Base-by-base conservation (phyloP, 2,329 filamentous ascomycete species). In the Curvularia sp. region DNA sequence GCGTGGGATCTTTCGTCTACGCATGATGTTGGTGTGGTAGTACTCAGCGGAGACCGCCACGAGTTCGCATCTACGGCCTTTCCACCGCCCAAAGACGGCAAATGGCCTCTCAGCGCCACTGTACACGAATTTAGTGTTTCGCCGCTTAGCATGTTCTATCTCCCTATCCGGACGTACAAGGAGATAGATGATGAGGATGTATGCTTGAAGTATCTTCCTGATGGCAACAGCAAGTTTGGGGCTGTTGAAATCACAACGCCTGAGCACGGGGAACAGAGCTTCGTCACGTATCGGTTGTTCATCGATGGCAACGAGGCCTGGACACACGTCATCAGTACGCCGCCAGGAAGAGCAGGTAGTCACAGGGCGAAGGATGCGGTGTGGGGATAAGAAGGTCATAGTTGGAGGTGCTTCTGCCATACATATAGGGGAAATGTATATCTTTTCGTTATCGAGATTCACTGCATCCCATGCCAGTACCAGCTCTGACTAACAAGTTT, bases 41-140 rank as follows among this genome's bases (percentile, higher is more conserved):
- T 98, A 12, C 82, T 99, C 10, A 95, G 90, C 15, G 95, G 95
- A 0, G 95, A 99, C 72, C 84, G 95, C n/a, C 95, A 99, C 73
- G 95, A 99, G 76, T 98, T 98, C 75, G 95, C 91, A 1, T 93
- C 94, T 0, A 98, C 94, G 0, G 87, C 89, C 0, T 89, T 88
- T 68, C 86, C 86, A 8, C 84, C 85, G 13, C 79, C 89, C 83
- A 15, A 87, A 84, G n/a, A 86, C 82, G 61, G 81, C 66, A 51
- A 83, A 80, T 62, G 86, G 86, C 48, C 85, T 77, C 55, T 74
- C 2, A 75, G 70, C 34, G 69, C 75, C 1, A 73, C 73, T 1
- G 90, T 96, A 0, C 89, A 96, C 69, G 95, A 99, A 76, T 98
- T 97, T 77, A 95, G 91, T 23, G 93, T 90, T 0, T 95, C 91